Evolutionary conservation across 306 rosid species (phyloP).

Genomic region (Sechiopsis laciniata): DNA sequence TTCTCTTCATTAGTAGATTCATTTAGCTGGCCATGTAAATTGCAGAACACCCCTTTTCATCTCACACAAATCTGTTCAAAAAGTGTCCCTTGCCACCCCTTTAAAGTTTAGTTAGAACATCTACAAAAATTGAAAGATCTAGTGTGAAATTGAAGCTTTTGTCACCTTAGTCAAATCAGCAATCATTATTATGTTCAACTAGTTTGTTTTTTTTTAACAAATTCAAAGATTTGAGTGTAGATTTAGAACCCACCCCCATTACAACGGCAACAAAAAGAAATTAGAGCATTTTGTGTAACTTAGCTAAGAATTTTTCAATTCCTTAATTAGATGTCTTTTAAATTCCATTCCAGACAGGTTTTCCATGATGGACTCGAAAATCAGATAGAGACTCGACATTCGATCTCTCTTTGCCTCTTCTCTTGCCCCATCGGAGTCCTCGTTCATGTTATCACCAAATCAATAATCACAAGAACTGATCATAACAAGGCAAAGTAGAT

Average conservation of each 20-base stretch:
- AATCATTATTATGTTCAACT: too few species aligned
- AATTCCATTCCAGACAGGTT: constrained; percentile 64
- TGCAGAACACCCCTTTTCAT: too few species aligned
- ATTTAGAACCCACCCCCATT: neutral
- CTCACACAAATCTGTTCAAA: too few species aligned
- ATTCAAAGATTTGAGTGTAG: too few species aligned
- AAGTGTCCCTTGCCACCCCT: too few species aligned
- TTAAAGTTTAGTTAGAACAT: too few species aligned
- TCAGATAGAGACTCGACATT: constrained; percentile 75
- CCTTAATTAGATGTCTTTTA: constrained; percentile 9
- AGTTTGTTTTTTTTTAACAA: too few species aligned
- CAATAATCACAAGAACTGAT: constrained; percentile 39
- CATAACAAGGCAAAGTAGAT: constrained; percentile 9
- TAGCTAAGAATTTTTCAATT: neutral
- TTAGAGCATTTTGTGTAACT: neutral
- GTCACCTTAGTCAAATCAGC: neutral
- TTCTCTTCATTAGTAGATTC: too few species aligned
- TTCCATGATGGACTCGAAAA: constrained; percentile 66
- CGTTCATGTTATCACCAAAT: constrained; percentile 70
- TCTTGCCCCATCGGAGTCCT: constrained; percentile 88
- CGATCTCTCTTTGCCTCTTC: constrained; percentile 75
- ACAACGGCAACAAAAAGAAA: too few species aligned
- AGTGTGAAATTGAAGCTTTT: too few species aligned
- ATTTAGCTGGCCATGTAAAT: too few species aligned
- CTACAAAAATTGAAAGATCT: too few species aligned